These are phyloP conservation scores for Pseudofabraea citricarpa DNA, from an alignment of 2,329 filamentous ascomycete genomes.

Conservation along the genomic window DNA sequence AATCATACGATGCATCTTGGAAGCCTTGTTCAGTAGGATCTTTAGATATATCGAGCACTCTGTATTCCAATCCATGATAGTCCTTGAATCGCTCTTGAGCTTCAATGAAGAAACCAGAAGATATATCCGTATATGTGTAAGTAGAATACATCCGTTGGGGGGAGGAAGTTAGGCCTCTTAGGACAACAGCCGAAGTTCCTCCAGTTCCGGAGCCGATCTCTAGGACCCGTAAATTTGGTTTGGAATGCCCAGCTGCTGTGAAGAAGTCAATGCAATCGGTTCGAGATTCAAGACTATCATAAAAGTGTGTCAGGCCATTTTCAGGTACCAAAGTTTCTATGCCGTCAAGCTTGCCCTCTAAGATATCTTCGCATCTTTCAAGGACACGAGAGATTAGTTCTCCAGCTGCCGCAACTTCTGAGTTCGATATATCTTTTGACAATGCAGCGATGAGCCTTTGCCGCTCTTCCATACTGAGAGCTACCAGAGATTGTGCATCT, in stretches of 20 bases:
- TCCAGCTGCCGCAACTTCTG: neutral
- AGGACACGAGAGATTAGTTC: constrained; percentile 1
- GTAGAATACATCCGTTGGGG: constrained; percentile 5
- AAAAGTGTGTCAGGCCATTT: constrained; percentile 6
- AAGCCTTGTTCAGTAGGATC: constrained; percentile 30
- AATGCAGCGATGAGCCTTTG: constrained; percentile 3
- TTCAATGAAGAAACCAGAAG: constrained; percentile 26
- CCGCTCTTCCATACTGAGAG: neutral
- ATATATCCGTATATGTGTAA: constrained; percentile 21
- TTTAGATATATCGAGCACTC: constrained; percentile 29
- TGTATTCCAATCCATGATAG: constrained; percentile 24
- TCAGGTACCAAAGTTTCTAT: constrained; percentile 8
- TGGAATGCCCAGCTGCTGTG: constrained; percentile 16
- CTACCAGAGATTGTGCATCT: neutral
- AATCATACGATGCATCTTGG: constrained; percentile 22
- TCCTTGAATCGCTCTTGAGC: constrained; percentile 28
- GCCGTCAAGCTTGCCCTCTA: constrained; percentile 2
- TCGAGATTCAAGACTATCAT: constrained; percentile 5
- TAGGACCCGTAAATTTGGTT: constrained; percentile 26
- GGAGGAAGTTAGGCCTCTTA: constrained; percentile 7
- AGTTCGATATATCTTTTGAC: neutral
- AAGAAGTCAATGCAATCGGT: constrained; percentile 19
- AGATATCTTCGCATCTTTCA: constrained; percentile 3
- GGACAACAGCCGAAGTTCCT: constrained; percentile 11
- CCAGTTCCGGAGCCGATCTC: constrained; percentile 27